phyloP scores from a whole-genome alignment of 768 basidiomycete genomes.

The Mycena metata region DNA sequence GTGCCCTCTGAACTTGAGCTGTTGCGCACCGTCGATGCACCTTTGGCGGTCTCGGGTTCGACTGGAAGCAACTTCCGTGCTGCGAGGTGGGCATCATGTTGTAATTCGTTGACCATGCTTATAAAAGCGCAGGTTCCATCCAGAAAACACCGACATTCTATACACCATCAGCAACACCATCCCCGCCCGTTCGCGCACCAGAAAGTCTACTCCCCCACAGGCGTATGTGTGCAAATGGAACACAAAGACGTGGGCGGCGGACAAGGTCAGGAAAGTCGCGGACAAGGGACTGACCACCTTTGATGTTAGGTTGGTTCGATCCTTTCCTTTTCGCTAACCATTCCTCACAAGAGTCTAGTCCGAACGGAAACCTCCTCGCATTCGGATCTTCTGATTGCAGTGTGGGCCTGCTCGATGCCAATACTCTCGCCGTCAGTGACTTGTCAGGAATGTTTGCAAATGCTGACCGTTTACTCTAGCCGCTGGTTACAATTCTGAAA shows the following conservation, averaged over 20 bases:
- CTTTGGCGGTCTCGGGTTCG: conserved; percentile 60
- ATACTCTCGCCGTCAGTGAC: conserved; percentile 76
- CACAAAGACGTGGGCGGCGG: conserved; percentile 73
- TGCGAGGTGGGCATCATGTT: conserved; percentile 58
- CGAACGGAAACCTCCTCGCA: conserved; percentile 85
- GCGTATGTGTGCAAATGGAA: conserved; percentile 84
- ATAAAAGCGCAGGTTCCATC: conserved; percentile 63
- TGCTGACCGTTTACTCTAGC: conserved; percentile 62
- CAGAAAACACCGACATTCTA: conserved; percentile 62
- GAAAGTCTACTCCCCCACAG: conserved; percentile 68
- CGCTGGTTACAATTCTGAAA: conserved; percentile 87
- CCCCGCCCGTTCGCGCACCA: conserved; percentile 67
- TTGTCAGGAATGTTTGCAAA: conserved; percentile 2
- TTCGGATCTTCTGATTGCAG: conserved; percentile 91
- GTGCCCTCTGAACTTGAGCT: conserved; percentile 53
- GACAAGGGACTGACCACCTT: conserved; percentile 89
- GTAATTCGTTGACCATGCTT: not conserved
- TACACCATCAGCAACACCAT: conserved; percentile 83
- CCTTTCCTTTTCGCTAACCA: conserved; percentile 17
- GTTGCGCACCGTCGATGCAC: conserved; percentile 67
- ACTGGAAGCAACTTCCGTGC: conserved; percentile 73
- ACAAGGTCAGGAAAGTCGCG: conserved; percentile 78
- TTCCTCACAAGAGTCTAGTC: conserved; percentile 55
- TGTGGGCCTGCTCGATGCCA: conserved; percentile 86
- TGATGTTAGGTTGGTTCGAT: conserved; percentile 80